A percentile compares a stretch with the other conserved stretches of the same genome.
Conservation (phyloP, 2,329 filamentous ascomycete species). For the Neofusicoccum kwambonambiense region DNA sequence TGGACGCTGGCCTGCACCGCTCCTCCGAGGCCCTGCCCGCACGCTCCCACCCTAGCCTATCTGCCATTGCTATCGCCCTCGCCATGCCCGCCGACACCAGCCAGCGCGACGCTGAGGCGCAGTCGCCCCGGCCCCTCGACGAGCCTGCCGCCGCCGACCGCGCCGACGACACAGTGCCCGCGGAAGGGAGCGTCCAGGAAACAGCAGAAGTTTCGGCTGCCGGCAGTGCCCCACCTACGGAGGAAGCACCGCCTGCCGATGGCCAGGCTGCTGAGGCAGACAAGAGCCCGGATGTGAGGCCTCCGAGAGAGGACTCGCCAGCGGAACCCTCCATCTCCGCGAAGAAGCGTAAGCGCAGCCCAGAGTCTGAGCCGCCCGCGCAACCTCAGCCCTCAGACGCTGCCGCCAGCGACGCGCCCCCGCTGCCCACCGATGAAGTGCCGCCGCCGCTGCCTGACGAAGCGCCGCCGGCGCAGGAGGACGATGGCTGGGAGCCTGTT, state of each 20-base stretch:
- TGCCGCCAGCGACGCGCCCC: neutral
- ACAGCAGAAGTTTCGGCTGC: constrained; percentile 7
- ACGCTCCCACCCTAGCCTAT: neutral
- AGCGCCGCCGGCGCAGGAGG: constrained; percentile 37
- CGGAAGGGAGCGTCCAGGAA: neutral
- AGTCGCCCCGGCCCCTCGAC: neutral
- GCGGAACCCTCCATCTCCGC: neutral
- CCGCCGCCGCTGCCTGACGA: constrained; percentile 23
- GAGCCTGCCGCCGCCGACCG: neutral
- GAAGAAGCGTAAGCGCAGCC: constrained; percentile 19
- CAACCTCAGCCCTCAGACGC: neutral
- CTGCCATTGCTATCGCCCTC: constrained; percentile 1
- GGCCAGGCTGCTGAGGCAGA: neutral
- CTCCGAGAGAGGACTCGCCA: neutral
- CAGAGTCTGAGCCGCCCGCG: neutral
- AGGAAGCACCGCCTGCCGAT: neutral
- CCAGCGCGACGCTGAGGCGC: neutral
- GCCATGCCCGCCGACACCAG: constrained; percentile 3
- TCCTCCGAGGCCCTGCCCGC: constrained; percentile 1
- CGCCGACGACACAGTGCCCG: neutral
- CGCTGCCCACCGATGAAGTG: constrained; percentile 15
- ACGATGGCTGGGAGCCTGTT: constrained; percentile 76
- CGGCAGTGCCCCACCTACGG: neutral
- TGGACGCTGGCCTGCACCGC: neutral
- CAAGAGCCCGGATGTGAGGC: neutral